These are phyloP conservation scores for Pseudocercospora fuligena DNA, from an alignment of 2,329 filamentous ascomycete genomes.

Conservation along the genomic window DNA sequence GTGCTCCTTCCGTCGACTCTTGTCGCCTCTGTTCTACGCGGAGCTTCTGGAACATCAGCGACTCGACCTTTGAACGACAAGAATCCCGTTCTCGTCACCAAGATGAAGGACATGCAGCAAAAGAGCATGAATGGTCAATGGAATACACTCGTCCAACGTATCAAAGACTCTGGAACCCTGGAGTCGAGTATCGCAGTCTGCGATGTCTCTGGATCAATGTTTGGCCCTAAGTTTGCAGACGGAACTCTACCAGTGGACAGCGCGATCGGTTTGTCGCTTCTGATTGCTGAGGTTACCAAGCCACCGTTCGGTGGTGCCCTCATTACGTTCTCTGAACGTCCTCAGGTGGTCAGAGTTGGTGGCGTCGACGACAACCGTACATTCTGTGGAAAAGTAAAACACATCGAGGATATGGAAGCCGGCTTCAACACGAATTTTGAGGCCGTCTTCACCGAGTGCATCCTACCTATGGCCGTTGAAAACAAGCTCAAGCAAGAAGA, in stretches of 20 bases:
- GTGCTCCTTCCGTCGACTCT: constrained; percentile 59
- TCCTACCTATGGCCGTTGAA: constrained; percentile 59
- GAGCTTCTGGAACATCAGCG: constrained; percentile 6
- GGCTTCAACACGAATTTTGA: constrained; percentile 58
- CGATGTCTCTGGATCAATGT: constrained; percentile 64
- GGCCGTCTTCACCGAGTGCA: constrained; percentile 59
- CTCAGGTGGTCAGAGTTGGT: constrained; percentile 50
- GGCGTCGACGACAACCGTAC: constrained; percentile 39
- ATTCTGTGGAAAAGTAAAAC: constrained; percentile 50
- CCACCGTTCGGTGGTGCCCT: constrained; percentile 60
- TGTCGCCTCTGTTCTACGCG: constrained; percentile 38
- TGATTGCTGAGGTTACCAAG: constrained; percentile 59
- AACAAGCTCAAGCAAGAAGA: constrained; percentile 59
- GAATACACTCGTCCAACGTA: constrained; percentile 62
- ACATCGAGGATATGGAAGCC: constrained; percentile 45
- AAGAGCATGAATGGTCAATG: constrained; percentile 59
- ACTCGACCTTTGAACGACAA: no score
- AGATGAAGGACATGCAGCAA: constrained; percentile 40
- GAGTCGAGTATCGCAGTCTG: constrained; percentile 61
- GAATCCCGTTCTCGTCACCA: constrained; percentile 14
- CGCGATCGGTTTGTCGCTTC: constrained; percentile 61
- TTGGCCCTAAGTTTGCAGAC: constrained; percentile 46
- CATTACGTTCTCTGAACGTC: constrained; percentile 58
- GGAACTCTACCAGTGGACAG: constrained; percentile 58
- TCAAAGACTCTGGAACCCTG: constrained; percentile 60